Evolutionary conservation across 148 eudicot genomes (phyloP), one percentile per base, ranked within the genome.

Genomic region (Fallopia convolvulus): DNA sequence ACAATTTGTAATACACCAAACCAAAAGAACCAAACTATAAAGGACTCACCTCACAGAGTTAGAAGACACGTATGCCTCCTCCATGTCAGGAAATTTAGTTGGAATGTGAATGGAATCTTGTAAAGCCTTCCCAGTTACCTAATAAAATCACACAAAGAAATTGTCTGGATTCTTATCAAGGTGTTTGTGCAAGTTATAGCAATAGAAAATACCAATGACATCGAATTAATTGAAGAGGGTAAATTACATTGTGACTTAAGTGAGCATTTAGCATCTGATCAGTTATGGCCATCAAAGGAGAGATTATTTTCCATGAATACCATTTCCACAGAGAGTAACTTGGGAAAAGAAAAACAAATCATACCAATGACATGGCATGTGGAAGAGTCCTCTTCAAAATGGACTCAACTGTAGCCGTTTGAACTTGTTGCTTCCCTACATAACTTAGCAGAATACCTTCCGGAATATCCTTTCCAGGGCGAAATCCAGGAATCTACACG

Each of bases 381-480:
- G 99, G 95, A 85, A 96, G 94, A 72, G 97, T 96, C 82, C 97
- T 91, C 76, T 93, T 91, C 82, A 96, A 76, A 76, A 96, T 86
- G 66, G 97, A 90, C 83, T 93, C 98, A 48, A 96, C 82, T 40
- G 91, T 84, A 50, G 98, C 92, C 86, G 82, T 86, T 61, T 76
- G 83, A 75, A 93, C 85, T 83, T 75, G 83, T 81, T 84, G 77
- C 86, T 84, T 91, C 80, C 99, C 99, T 0, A 85, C 87, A 78
- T 80, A 81, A 72, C 80, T 77, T 76, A 96, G 12, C 63, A 96
- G 88, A 82, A 96, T 85, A 82, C 82, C 80, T 70, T 96, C 99
- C 7, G 99, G 98, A 79, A 96, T 84, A 61, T 84, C 84, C 90
- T 88, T 91, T 72, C 99, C 98, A 14, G 93, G 91, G 30, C 98